Conservation (phyloP, 1,284 basidiomycete species). For the Bjerkandera adusta region DNA sequence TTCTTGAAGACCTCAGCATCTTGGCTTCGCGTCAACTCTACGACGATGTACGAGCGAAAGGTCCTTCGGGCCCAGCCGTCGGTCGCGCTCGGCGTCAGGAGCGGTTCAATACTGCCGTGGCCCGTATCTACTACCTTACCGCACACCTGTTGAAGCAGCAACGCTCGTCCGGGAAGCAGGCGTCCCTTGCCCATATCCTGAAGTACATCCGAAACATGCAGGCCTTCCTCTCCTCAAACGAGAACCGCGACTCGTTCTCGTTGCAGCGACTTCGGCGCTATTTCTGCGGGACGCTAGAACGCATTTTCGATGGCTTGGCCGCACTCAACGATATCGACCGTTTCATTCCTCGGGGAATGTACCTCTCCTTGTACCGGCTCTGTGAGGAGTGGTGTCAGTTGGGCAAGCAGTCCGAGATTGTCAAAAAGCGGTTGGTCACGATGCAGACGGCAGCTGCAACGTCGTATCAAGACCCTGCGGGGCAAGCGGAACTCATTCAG, state of each 20-base stretch:
- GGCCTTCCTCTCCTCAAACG: conserved; percentile 67
- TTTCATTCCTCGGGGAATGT: conserved; percentile 75
- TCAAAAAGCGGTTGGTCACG: conserved; percentile 70
- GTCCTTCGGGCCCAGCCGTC: conserved; percentile 35
- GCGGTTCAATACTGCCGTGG: conserved; percentile 85
- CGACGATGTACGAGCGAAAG: conserved; percentile 68
- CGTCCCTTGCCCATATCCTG: conserved; percentile 76
- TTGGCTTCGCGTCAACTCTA: conserved; percentile 82
- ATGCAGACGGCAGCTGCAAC: conserved; percentile 75
- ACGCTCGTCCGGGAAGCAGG: conserved; percentile 66
- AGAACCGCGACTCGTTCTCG: conserved; percentile 76
- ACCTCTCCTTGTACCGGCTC: conserved; percentile 79
- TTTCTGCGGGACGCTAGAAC: conserved; percentile 88
- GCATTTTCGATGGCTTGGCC: conserved; percentile 78
- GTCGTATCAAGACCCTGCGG: conserved; percentile 44
- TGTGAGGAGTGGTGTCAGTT: conserved; percentile 95
- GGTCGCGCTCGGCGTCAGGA: conserved; percentile 74
- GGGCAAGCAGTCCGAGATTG: conserved; percentile 72
- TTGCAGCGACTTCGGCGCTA: conserved; percentile 84
- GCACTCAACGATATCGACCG: conserved; percentile 73
- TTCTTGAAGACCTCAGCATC: conserved; percentile 82
- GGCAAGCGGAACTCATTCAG: conserved; percentile 55
- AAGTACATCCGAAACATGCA: conserved; percentile 87
- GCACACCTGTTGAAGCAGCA: conserved; percentile 76
- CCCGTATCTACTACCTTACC: conserved; percentile 86